Evolutionary conservation across 305 asterid genomes (phyloP).

Genomic region (Striga hermonthica): DNA sequence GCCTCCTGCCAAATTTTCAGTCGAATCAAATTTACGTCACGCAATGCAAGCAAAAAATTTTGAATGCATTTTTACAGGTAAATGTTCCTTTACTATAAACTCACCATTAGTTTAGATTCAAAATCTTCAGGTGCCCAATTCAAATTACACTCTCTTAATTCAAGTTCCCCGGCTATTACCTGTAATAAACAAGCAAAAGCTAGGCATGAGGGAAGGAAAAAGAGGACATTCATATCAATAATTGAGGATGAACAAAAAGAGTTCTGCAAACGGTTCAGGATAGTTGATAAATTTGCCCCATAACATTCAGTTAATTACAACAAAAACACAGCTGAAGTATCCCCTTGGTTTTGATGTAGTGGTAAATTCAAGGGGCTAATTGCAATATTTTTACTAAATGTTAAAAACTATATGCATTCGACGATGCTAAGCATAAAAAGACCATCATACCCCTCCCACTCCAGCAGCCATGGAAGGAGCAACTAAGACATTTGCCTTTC

Average conservation of each 20-base stretch:
- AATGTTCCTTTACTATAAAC: slow-evolving; percentile 5
- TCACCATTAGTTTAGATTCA: slow-evolving; percentile 86
- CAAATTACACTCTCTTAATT: slow-evolving; percentile 83
- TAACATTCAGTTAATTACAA: too few relatives aligned
- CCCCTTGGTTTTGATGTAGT: too few relatives aligned
- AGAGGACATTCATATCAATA: slow-evolving; percentile 18
- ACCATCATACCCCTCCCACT: slow-evolving; percentile 81
- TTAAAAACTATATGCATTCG: too few relatives aligned
- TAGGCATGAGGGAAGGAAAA: background rate
- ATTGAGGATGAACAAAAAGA: background rate
- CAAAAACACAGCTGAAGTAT: too few relatives aligned
- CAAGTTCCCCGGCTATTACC: slow-evolving; percentile 99
- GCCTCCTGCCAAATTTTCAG: slow-evolving; percentile 64
- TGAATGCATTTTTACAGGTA: slow-evolving; percentile 4
- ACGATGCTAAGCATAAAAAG: background rate
- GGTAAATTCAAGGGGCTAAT: too few relatives aligned
- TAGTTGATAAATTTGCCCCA: too few relatives aligned
- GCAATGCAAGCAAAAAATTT: slow-evolving; percentile 21
- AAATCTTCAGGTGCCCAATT: slow-evolving; percentile 96
- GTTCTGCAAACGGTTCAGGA: background rate
- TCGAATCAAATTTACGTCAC: slow-evolving; percentile 8
- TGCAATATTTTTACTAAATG: too few relatives aligned
- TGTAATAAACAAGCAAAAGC: slow-evolving; percentile 32
- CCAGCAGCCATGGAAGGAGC: slow-evolving; percentile 98
- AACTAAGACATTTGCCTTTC: slow-evolving; percentile 76